These are phyloP conservation scores for Stereum hirsutum DNA, from an alignment of 1,284 basidiomycete species.

Conservation along the genomic window DNA sequence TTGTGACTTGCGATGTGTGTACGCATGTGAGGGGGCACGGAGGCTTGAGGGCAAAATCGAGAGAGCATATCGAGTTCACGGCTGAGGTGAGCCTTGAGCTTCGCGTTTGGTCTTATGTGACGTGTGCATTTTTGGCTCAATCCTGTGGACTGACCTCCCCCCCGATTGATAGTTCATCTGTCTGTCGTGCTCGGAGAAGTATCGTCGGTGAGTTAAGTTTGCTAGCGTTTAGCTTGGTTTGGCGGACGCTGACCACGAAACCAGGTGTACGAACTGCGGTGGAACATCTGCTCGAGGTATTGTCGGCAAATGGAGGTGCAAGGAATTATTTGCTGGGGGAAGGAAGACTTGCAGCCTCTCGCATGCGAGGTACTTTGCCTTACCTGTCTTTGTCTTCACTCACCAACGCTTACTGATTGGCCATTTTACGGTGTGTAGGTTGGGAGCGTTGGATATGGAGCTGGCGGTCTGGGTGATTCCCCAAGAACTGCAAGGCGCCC, in stretches of 20 bases:
- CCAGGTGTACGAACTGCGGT: conserved; percentile 4
- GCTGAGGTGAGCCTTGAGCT: conserved; percentile 1
- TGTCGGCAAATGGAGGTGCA: conserved; percentile 3
- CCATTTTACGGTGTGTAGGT: too few species aligned
- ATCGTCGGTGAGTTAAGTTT: not conserved
- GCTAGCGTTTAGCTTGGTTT: not conserved
- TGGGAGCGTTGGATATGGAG: conserved; percentile 2
- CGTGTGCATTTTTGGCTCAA: not conserved
- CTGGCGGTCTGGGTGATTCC: not conserved
- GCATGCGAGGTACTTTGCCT: conserved; percentile 1
- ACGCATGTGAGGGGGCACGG: conserved; percentile 1
- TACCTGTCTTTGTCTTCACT: too few species aligned
- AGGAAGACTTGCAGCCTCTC: conserved; percentile 2
- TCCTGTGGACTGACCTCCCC: not conserved
- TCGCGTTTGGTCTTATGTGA: not conserved
- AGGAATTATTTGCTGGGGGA: conserved; percentile 2
- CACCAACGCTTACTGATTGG: too few species aligned
- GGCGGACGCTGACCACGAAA: not conserved
- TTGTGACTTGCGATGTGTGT: conserved; percentile 1
- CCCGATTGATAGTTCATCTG: not conserved
- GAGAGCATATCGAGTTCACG: not conserved
- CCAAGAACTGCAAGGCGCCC: not conserved
- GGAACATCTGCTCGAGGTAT: conserved; percentile 3
- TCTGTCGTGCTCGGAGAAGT: conserved; percentile 2
- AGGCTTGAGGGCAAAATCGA: not conserved